Conservation (phyloP, 1,284 basidiomycete species). For the Wolfiporia cocos region DNA sequence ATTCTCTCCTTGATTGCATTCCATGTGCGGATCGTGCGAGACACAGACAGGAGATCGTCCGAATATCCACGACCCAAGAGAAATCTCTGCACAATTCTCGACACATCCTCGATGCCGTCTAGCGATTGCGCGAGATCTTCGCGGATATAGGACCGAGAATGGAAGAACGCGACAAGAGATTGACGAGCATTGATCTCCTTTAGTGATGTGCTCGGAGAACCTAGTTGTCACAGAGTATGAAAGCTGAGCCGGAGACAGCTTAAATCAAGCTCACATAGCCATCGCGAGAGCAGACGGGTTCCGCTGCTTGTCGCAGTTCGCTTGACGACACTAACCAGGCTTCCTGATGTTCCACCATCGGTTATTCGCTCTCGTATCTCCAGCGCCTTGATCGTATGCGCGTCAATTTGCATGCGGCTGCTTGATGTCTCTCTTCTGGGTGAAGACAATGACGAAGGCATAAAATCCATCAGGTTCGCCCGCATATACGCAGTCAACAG, state of each 20-base stretch:
- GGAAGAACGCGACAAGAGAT: conserved; percentile 75
- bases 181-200: conserved; percentile 71
- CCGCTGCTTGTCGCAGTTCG: conserved; percentile 81
- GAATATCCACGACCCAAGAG: conserved; percentile 64
- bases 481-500: conserved; percentile 69
- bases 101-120: conserved; percentile 62
- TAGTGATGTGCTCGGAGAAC: conserved; percentile 81
- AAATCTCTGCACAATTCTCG: conserved; percentile 78
- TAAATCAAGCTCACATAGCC: conserved; percentile 54
- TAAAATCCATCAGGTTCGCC: conserved; percentile 72
- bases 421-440: conserved; percentile 55
- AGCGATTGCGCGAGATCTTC: conserved; percentile 61
- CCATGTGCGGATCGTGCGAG: conserved; percentile 59
- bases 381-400: conserved; percentile 84
- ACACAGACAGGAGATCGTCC: conserved; percentile 60
- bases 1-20: conserved; percentile 41
- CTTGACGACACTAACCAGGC: conserved; percentile 72
- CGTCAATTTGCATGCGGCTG: conserved; percentile 84
- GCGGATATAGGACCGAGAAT: conserved; percentile 56
- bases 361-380: conserved; percentile 79
- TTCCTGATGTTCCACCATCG: conserved; percentile 71
- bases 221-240: conserved; percentile 30
- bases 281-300: conserved; percentile 68
- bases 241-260: background rate
- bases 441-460: conserved; percentile 58